Evolutionary conservation across 768 basidiomycete species (phyloP).

Genomic region (Pholiota molesta): DNA sequence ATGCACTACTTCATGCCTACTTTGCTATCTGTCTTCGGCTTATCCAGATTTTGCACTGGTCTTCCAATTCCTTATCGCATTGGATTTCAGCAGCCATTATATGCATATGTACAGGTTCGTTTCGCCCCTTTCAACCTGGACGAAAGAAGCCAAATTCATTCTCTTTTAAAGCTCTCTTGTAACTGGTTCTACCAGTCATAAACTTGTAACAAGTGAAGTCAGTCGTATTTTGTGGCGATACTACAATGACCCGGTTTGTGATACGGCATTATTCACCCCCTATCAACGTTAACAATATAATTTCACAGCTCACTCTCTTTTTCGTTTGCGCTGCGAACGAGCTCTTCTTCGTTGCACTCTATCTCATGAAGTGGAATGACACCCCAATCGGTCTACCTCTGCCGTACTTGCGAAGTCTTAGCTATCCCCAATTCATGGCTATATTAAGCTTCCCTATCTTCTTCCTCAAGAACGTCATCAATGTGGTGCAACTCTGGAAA

Average conservation of each 20-base stretch:
- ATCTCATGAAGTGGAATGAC: constrained; percentile 86
- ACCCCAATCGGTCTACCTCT: constrained; percentile 61
- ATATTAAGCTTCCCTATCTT: constrained; percentile 67
- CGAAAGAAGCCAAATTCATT: constrained; percentile 15
- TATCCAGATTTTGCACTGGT: constrained; percentile 84
- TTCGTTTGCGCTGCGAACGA: constrained; percentile 95
- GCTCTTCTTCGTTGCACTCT: constrained; percentile 91
- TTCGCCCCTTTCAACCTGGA: constrained; percentile 1
- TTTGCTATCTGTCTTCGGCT: constrained; percentile 90
- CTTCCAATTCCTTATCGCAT: constrained; percentile 94
- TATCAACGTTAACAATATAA: background rate
- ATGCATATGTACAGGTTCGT: constrained; percentile 99
- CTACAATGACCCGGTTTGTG: constrained; percentile 88
- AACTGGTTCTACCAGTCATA: constrained; percentile 93
- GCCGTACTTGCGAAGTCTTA: constrained; percentile 40
- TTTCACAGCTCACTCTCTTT: constrained; percentile 77
- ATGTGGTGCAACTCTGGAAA: constrained; percentile 97
- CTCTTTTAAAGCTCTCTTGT: constrained; percentile 73
- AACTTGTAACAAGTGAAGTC: constrained; percentile 89
- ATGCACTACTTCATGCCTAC: constrained; percentile 93
- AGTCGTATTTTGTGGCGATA: constrained; percentile 90
- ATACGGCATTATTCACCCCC: background rate
- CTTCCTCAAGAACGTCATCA: constrained; percentile 87
- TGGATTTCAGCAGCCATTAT: constrained; percentile 98
- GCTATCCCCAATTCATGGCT: constrained; percentile 80